phyloP scores from a whole-genome alignment of 164 flowering plant species.

The Magnolia sinica region DNA sequence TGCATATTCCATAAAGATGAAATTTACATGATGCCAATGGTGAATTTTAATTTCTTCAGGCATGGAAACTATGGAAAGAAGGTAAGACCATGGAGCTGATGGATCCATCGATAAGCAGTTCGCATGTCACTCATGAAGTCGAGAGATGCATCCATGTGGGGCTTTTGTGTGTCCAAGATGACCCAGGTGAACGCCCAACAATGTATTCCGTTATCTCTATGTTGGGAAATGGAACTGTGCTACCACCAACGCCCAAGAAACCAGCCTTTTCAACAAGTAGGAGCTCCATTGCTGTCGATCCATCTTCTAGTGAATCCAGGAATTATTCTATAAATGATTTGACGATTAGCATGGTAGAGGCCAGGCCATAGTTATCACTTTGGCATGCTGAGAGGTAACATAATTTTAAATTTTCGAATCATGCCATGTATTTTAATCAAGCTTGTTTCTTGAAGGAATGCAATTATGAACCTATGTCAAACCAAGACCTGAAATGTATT shows the following conservation, averaged over 20 bases:
- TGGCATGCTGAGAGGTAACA: too few species aligned
- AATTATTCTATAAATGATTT: not conserved
- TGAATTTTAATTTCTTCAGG: not conserved
- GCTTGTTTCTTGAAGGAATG: too few species aligned
- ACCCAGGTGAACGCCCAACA: not conserved
- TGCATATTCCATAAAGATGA: too few species aligned
- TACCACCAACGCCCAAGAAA: not conserved
- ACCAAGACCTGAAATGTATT: too few species aligned
- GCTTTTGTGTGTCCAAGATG: constrained; percentile 3
- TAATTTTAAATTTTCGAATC: too few species aligned
- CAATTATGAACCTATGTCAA: too few species aligned
- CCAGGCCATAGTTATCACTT: not conserved
- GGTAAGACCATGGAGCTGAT: constrained; percentile 4
- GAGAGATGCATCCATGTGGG: constrained; percentile 7
- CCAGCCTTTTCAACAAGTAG: not conserved
- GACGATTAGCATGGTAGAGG: not conserved
- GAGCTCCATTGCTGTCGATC: not conserved
- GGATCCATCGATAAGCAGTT: constrained; percentile 3
- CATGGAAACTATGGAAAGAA: constrained; percentile 11
- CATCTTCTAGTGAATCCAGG: not conserved
- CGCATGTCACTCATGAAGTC: not conserved
- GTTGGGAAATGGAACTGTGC: constrained; percentile 1
- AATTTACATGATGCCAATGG: too few species aligned
- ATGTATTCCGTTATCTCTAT: constrained; percentile 1
- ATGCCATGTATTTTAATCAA: too few species aligned